A percentile compares a stretch with the other conserved stretches of the same genome.
Conservation (phyloP, 73 alveolate species). For the Effrenium voratum region DNA sequence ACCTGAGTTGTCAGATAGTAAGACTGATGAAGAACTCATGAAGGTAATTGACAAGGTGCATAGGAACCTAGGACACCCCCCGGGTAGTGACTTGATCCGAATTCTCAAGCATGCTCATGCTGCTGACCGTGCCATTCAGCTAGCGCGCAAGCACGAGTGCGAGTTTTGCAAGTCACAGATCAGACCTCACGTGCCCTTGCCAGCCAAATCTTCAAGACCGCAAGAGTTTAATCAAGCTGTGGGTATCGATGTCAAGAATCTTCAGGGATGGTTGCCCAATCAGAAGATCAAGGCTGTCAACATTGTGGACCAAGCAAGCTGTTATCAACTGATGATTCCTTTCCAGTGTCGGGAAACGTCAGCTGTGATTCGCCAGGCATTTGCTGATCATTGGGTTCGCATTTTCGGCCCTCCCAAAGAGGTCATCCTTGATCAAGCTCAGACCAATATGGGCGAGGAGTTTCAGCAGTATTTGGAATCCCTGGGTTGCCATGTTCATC, state of each 20-base stretch:
- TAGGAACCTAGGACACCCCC: conserved; percentile 3
- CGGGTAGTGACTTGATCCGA: not conserved
- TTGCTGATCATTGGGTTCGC: not conserved
- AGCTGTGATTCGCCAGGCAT: not conserved
- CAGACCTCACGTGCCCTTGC: not conserved
- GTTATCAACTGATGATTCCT: conserved; percentile 15
- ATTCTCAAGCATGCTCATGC: conserved; percentile 9
- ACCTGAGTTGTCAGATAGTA: not conserved
- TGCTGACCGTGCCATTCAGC: not conserved
- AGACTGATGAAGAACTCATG: not conserved
- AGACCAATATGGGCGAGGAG: not conserved
- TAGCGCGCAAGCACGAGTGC: not conserved
- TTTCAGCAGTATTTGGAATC: not conserved
- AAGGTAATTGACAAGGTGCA: not conserved
- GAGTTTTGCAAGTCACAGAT: not conserved
- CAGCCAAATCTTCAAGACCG: not conserved
- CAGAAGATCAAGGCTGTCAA: not conserved
- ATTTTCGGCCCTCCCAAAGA: conserved; percentile 2
- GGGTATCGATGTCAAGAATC: conserved; percentile 4
- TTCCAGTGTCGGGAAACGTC: not conserved
- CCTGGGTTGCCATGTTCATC: not conserved
- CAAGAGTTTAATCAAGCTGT: not conserved
- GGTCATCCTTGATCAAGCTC: not conserved
- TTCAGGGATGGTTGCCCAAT: not conserved
- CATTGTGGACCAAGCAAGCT: conserved; percentile 14